phyloP scores from a whole-genome alignment of 2,329 filamentous ascomycete genomes.

The Phaeosphaeriaceae sp. region DNA sequence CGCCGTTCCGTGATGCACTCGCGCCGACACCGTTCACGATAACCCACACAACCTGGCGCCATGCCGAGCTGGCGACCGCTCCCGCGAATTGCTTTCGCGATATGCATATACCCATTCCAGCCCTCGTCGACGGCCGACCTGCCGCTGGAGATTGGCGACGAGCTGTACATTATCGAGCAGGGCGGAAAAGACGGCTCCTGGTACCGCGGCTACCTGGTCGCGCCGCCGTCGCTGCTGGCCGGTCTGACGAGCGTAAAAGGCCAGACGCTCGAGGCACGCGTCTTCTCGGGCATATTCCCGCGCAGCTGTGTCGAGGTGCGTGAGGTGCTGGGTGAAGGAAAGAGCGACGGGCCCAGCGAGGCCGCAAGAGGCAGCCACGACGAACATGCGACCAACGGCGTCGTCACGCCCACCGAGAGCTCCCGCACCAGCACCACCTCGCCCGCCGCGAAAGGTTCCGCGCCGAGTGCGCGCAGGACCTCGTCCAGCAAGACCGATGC shows the following conservation, averaged over 20 bases:
- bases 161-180: conserved; percentile 98
- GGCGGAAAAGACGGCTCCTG: conserved; percentile 84
- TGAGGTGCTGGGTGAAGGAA: conserved; percentile 77
- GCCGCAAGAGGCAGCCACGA: conserved; percentile 23
- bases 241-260: conserved; percentile 90
- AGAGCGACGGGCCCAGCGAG: conserved; percentile 28
- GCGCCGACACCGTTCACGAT: conserved; percentile 34
- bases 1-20: conserved; percentile 40
- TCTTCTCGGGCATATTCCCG: conserved; percentile 98
- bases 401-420: conserved; percentile 48
- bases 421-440: conserved; percentile 34
- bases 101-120: conserved; percentile 93
- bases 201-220: conserved; percentile 94
- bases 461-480: conserved; percentile 6
- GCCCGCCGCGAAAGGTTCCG: conserved; percentile 19
- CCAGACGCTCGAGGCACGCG: conserved; percentile 90
- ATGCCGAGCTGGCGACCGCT: conserved; percentile 84
- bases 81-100: conserved; percentile 95
- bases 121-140: conserved; percentile 88
- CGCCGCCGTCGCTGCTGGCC: conserved; percentile 89
- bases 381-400: conserved; percentile 43
- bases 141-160: conserved; percentile 95
- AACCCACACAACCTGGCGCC: conserved; percentile 39
- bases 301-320: conserved; percentile 92
- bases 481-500: conserved; percentile 38